A percentile compares a stretch with the other conserved stretches of the same genome.
These are phyloP conservation scores for Paracamarosporium sp. DNA, from an alignment of 2,329 filamentous ascomycete species.

Conservation along the genomic window DNA sequence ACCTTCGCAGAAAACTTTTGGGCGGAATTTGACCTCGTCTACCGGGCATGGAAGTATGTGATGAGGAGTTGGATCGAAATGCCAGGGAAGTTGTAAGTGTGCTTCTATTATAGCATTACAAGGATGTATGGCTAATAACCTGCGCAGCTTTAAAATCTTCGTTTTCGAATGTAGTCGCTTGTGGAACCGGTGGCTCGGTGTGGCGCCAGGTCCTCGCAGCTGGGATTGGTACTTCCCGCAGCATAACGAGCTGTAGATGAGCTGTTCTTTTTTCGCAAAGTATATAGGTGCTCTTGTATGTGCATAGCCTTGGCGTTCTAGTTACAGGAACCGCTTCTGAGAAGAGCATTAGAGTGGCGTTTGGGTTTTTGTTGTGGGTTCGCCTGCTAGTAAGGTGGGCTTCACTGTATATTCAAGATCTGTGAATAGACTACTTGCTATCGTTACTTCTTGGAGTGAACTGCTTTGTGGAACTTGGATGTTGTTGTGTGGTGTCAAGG, in stretches of 20 bases:
- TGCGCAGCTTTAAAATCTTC: conserved; percentile 58
- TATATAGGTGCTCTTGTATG: neutral
- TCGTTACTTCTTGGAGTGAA: no score
- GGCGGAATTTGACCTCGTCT: conserved; percentile 70
- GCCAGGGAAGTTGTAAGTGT: conserved; percentile 73
- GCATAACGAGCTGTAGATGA: conserved; percentile 31
- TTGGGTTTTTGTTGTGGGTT: neutral
- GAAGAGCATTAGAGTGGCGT: conserved; percentile 8
- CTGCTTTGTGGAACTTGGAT: no score
- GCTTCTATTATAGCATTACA: neutral
- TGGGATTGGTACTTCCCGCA: conserved; percentile 58
- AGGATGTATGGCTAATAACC: neutral
- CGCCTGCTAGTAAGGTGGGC: neutral
- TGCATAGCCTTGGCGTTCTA: conserved; percentile 7
- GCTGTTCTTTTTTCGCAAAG: neutral
- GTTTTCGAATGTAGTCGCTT: conserved; percentile 61
- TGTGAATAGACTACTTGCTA: no score
- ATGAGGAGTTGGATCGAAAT: conserved; percentile 72
- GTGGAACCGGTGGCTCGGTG: conserved; percentile 69
- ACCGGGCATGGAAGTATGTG: conserved; percentile 69
- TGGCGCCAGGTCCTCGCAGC: conserved; percentile 62
- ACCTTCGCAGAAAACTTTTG: conserved; percentile 65
- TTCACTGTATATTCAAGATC: no score
- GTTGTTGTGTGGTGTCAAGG: no score
- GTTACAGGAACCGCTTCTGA: no score